phyloP scores from a whole-genome alignment of 148 eudicot genomes.

The Fallopia convolvulus region DNA sequence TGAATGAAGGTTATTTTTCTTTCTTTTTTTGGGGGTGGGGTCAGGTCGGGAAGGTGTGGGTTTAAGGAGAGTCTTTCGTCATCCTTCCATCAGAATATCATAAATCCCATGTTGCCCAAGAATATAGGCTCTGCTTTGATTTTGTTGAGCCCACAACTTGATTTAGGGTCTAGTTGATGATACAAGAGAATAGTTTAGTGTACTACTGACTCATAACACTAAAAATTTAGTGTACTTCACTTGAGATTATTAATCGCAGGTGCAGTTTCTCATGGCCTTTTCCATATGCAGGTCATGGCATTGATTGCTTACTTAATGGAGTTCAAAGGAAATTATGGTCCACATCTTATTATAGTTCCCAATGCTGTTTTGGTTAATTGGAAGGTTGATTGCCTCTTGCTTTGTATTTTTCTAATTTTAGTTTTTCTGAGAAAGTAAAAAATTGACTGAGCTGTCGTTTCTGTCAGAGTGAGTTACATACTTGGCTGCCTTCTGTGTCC shows the following conservation, averaged over 20 bases:
- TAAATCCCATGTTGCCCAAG: background rate
- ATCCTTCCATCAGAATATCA: background rate
- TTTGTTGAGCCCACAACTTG: background rate
- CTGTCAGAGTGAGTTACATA: constrained; percentile 83
- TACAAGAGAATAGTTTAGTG: background rate
- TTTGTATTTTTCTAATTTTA: background rate
- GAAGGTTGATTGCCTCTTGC: constrained; percentile 54
- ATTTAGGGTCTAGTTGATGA: background rate
- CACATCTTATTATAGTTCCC: constrained; percentile 95
- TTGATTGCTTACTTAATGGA: constrained; percentile 97
- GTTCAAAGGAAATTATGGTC: constrained; percentile 95
- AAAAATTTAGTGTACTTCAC: background rate
- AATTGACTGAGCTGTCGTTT: constrained; percentile 10
- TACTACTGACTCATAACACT: background rate
- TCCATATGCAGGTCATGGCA: constrained; percentile 75
- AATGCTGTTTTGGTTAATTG: constrained; percentile 99
- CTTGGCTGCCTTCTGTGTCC: constrained; percentile 87
- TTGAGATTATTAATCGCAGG: background rate
- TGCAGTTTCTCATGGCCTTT: constrained; percentile 6
- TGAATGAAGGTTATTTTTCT: background rate
- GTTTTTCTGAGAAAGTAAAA: background rate
- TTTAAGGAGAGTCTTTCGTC: background rate
- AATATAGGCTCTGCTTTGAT: background rate
- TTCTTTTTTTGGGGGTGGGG: background rate
- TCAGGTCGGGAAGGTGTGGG: background rate